These are phyloP conservation scores for Pilatotrama ljubarskyi DNA, from an alignment of 768 basidiomycete genomes.

Conservation along the genomic window DNA sequence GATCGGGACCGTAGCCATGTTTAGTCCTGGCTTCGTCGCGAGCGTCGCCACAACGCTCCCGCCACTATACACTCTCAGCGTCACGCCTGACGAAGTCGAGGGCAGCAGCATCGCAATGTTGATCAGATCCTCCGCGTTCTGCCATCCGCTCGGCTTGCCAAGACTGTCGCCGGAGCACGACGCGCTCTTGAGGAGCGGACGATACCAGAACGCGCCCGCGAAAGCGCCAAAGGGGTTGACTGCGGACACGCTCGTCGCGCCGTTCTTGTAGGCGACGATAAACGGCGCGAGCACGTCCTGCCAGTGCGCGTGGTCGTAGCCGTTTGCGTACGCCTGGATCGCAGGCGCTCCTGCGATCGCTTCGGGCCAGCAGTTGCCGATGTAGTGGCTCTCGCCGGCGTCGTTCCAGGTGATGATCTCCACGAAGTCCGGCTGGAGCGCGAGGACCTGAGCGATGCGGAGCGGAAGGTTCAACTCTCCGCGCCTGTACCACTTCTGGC, in stretches of 20 bases:
- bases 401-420: constrained; percentile 78
- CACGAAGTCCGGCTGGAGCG: constrained; percentile 57
- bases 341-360: constrained; percentile 52
- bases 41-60: constrained; percentile 1
- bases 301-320: constrained; percentile 36
- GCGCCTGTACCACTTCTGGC: constrained; percentile 13
- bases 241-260: constrained; percentile 20
- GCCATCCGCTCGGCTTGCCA: constrained; percentile 5
- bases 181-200: constrained; percentile 33
- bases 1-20: constrained; percentile 2
- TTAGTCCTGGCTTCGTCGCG: constrained; percentile 3
- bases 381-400: constrained; percentile 73
- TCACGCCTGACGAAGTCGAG: not conserved
- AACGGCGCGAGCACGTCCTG: constrained; percentile 32
- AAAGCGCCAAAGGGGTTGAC: constrained; percentile 24
- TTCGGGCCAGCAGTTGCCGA: constrained; percentile 44
- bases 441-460: constrained; percentile 52
- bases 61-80: constrained; percentile 2
- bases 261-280: constrained; percentile 25
- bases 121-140: constrained; percentile 11
- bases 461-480: constrained; percentile 29
- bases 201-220: constrained; percentile 33
- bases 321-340: constrained; percentile 39
- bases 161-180: constrained; percentile 19
- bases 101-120: constrained; percentile 12